These are phyloP conservation scores for Leishmania amazonensis DNA, from an alignment of 208 protist genomes.

Conservation along the genomic window DNA sequence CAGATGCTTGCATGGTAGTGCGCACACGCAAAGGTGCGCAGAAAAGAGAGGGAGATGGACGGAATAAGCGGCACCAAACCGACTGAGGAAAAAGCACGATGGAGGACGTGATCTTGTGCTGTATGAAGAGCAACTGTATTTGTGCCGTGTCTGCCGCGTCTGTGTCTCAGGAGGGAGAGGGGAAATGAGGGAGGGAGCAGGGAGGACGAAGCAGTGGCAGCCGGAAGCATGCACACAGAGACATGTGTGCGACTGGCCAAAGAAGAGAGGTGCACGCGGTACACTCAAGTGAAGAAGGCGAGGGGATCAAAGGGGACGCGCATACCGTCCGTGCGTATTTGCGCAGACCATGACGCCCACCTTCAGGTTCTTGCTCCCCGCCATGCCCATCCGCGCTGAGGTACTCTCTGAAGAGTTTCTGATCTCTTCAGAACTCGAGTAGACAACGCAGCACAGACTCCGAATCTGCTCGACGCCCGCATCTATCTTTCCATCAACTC, in stretches of 20 bases:
- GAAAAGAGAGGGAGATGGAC: neutral
- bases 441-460: neutral
- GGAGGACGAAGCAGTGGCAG: neutral
- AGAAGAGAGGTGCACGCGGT: neutral
- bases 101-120: neutral
- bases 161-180: neutral
- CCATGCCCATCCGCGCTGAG: neutral
- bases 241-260: neutral
- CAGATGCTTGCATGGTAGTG: slow-evolving; percentile 11
- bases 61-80: neutral
- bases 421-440: neutral
- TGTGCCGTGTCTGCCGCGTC: neutral
- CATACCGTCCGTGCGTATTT: neutral
- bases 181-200: neutral
- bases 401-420: neutral
- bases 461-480: neutral
- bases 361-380: neutral
- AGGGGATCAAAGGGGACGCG: neutral
- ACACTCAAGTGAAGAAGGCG: neutral
- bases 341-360: neutral
- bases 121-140: neutral
- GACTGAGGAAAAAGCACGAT: neutral
- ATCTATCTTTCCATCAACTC: neutral
- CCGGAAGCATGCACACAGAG: neutral
- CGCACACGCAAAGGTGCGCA: neutral